Percentiles rank a stretch among this genome's conserved stretches.
Evolutionary conservation across 345 rosid species (phyloP).

Genomic region (Rhodamnia rubescens): DNA sequence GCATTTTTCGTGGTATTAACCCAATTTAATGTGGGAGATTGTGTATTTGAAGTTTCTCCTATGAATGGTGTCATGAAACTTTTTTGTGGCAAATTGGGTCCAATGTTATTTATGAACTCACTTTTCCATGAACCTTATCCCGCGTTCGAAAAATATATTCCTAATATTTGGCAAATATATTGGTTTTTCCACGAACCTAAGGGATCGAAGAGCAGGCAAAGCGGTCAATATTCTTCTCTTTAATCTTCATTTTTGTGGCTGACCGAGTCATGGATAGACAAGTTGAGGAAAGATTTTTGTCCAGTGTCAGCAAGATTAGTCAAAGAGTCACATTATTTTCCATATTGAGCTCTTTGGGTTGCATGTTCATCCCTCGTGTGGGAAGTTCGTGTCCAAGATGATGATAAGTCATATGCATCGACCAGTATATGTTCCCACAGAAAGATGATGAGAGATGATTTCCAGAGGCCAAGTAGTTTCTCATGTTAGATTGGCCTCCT

Average conservation of each 20-base stretch:
- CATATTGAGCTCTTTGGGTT: too few species aligned
- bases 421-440: background rate
- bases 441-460: background rate
- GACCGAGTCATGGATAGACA: background rate
- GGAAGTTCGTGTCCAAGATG: background rate
- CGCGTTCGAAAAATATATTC: background rate
- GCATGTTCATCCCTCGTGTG: too few species aligned
- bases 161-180: background rate
- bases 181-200: background rate
- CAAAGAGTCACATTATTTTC: too few species aligned
- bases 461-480: background rate
- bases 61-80: too few species aligned
- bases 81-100: too few species aligned
- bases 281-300: background rate
- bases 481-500: background rate
- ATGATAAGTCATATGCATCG: background rate
- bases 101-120: background rate
- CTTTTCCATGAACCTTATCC: background rate
- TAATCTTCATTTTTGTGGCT: background rate
- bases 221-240: background rate
- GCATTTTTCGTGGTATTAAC: too few species aligned
- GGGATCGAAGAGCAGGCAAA: background rate
- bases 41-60: too few species aligned
- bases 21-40: too few species aligned
- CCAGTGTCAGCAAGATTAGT: background rate